Percentiles rank a stretch among this genome's conserved stretches.
phyloP scores from a whole-genome alignment of 495 filamentous ascomycete species.

The Copromyces sp. region DNA sequence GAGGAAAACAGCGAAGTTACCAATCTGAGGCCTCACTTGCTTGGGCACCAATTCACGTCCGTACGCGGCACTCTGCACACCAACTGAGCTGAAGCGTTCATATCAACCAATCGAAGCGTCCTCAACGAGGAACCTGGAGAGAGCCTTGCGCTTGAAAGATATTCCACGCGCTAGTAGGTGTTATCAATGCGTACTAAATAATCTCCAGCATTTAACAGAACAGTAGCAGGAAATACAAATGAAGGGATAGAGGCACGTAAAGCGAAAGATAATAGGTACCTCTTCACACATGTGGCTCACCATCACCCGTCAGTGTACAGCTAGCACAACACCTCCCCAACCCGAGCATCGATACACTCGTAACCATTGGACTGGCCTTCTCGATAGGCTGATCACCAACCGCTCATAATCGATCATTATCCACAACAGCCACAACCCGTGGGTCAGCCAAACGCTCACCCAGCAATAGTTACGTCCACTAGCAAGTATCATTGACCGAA shows the following conservation, averaged over 20 bases:
- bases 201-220: not conserved
- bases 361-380: not conserved
- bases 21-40: not conserved
- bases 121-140: not conserved
- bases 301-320: not conserved
- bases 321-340: not conserved
- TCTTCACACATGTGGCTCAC: not conserved
- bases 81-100: not conserved
- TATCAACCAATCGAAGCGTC: not conserved
- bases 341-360: not conserved
- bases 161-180: not conserved
- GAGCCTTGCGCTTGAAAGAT: not conserved
- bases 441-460: not conserved
- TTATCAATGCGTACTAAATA: not conserved
- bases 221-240: not conserved
- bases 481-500: not conserved
- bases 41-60: not conserved
- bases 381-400: not conserved
- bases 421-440: not conserved
- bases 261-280: no score
- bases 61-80: not conserved
- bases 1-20: not conserved
- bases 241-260: not conserved
- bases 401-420: not conserved
- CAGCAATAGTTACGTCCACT: not conserved